Conservation (phyloP, 768 basidiomycete species). For the Tylopilus rubrobrunneus region DNA sequence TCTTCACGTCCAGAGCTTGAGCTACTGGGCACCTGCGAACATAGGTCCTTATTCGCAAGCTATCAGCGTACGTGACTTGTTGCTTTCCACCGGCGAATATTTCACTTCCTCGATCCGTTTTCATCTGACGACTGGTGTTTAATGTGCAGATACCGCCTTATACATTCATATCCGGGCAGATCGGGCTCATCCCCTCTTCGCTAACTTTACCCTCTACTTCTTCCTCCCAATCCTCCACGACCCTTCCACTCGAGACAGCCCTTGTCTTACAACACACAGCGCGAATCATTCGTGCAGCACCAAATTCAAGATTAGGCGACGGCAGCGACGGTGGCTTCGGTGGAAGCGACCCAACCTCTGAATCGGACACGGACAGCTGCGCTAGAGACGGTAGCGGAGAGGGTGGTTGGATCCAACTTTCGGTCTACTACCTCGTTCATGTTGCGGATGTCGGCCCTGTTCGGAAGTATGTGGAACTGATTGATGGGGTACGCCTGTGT, state of each 20-base stretch:
- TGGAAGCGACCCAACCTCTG: constrained; percentile 11
- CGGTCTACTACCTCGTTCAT: constrained; percentile 70
- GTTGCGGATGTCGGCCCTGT: constrained; percentile 36
- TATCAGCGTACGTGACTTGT: constrained; percentile 54
- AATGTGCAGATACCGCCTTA: constrained; percentile 59
- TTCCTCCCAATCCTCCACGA: constrained; percentile 44
- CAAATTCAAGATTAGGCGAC: constrained; percentile 41
- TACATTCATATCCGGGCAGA: constrained; percentile 93
- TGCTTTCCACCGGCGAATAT: not conserved
- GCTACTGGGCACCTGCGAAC: constrained; percentile 99
- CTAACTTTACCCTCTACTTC: constrained; percentile 52
- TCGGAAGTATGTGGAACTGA: constrained; percentile 35
- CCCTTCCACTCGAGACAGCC: constrained; percentile 59
- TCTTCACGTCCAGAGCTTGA: constrained; percentile 91
- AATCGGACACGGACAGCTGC: constrained; percentile 33
- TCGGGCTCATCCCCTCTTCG: constrained; percentile 78
- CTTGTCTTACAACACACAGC: constrained; percentile 77
- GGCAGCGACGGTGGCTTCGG: constrained; percentile 27
- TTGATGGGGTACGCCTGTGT: constrained; percentile 17
- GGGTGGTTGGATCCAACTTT: constrained; percentile 54
- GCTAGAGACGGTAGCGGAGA: constrained; percentile 16
- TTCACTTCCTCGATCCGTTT: not conserved
- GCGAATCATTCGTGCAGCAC: constrained; percentile 55
- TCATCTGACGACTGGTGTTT: not conserved
- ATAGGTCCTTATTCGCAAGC: constrained; percentile 99